Evolutionary conservation across 371 early-diverging fungal genomes (phyloP), one percentile per base, ranked within the genome.

Genomic region (Apophysomyces variabilis): DNA sequence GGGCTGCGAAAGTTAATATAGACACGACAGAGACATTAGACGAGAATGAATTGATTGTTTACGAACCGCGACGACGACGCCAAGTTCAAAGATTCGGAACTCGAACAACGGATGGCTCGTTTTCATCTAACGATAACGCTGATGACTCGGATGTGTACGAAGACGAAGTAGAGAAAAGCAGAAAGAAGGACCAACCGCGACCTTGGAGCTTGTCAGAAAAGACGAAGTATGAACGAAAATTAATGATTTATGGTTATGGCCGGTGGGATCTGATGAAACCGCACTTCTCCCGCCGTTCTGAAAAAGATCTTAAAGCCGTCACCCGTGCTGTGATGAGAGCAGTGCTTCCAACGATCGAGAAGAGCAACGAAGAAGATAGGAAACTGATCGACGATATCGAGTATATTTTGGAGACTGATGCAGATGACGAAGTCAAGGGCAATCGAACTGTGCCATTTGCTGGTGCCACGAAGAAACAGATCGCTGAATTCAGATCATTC

Each of bases 161-260:
- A 60, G 80, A 80, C 4, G 77, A 79, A 13, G 41, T 57, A 12
- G 71, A 63, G 35, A 67, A 64, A n/a, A 62, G 54, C 32, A 60
- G 75, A 21, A 74, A 72, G 61, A 70, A 71, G 0, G 83, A 79
- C 50, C 73, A 69, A 11, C 77, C 78, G 44, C 81, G 84, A 0
- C 76, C 80, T n/a, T 94, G 95, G 95, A 86, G 90, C 9, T 66
- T 84, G 43, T 90, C 94, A 9, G 94, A 94, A 68, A 86, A 85
- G 67, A 84, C 88, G 18, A 86, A 90, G 44, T 84, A 93, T 58
- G 95, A 95, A 68, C 86, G 93, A n/a, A 84, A 86, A 62, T 66
- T 94, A 44, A 95, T 94, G 94, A 86, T 89, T 54, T 90, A 89
- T 61, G 95, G 94, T 0, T 92, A 90, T 71, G 87, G 88, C 18